Percentiles rank a stretch among this genome's conserved stretches.
phyloP scores from a whole-genome alignment of 2,329 filamentous ascomycete genomes.

The Teratosphaeria nubilosa region DNA sequence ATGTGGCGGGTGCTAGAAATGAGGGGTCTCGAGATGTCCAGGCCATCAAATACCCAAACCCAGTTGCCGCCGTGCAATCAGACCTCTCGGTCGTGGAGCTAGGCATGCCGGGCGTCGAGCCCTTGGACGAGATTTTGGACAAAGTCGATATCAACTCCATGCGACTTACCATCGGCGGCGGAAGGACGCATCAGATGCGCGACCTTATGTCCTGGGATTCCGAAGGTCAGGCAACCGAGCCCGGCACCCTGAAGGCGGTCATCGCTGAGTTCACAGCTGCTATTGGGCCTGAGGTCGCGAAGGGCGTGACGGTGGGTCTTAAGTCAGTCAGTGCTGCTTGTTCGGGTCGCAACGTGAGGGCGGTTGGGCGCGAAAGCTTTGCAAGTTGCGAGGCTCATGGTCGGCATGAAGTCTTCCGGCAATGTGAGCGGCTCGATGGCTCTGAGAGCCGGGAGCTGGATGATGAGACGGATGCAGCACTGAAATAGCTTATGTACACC shows the following conservation, averaged over 20 bases:
- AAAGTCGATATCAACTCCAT: conserved; percentile 50
- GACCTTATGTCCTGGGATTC: conserved; percentile 52
- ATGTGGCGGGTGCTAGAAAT: neutral
- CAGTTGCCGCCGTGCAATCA: conserved; percentile 24
- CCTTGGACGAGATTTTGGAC: conserved; percentile 41
- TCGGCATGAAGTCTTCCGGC: too few relatives aligned
- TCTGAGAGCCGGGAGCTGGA: too few relatives aligned
- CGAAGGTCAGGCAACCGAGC: neutral
- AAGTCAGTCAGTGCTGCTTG: neutral
- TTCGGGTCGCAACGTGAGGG: neutral
- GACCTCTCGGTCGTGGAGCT: conserved; percentile 47
- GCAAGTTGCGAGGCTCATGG: too few relatives aligned
- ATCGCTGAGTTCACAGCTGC: conserved; percentile 40
- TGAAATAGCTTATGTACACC: too few relatives aligned
- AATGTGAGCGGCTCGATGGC: too few relatives aligned
- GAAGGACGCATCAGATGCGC: conserved; percentile 24
- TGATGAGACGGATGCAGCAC: too few relatives aligned
- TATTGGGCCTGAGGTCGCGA: conserved; percentile 34
- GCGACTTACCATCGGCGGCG: conserved; percentile 38
- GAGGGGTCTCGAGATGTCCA: conserved; percentile 10
- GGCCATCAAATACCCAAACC: conserved; percentile 12
- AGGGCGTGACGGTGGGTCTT: conserved; percentile 51
- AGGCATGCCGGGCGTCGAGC: conserved; percentile 57
- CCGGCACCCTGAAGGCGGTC: conserved; percentile 47
- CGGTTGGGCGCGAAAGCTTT: too few relatives aligned